Percentiles rank a stretch among this genome's conserved stretches.
phyloP scores from a whole-genome alignment of 116 monocot species.

The Trichopus zeylanicus region DNA sequence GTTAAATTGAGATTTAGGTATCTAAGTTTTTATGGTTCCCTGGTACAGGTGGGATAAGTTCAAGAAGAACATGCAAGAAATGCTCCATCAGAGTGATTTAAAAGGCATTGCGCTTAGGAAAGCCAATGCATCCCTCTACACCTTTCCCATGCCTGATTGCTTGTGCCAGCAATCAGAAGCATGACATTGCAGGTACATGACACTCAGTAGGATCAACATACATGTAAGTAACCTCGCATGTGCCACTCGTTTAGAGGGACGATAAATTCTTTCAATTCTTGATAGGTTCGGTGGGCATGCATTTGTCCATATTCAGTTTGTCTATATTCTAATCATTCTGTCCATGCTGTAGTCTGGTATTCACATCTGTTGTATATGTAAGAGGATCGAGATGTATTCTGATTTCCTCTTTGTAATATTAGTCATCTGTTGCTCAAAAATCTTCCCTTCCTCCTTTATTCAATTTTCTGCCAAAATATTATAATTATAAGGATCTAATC shows the following conservation, averaged over 20 bases:
- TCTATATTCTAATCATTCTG: not conserved
- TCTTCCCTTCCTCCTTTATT: too few species aligned
- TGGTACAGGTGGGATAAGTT: constrained; percentile 81
- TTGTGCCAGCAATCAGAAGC: constrained; percentile 59
- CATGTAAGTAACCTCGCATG: not conserved
- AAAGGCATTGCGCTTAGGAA: constrained; percentile 68
- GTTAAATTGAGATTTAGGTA: not conserved
- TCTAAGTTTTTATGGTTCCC: not conserved
- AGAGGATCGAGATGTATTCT: not conserved
- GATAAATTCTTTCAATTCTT: constrained; percentile 1
- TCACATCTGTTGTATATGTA: not conserved
- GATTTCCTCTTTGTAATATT: not conserved
- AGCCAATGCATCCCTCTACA: constrained; percentile 58
- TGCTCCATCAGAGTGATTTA: constrained; percentile 62
- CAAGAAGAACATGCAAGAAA: constrained; percentile 79
- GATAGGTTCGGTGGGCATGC: not conserved
- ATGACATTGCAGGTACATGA: not conserved
- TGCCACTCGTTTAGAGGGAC: not conserved
- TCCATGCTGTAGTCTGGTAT: not conserved
- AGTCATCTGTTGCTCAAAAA: not conserved
- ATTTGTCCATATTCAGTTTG: not conserved
- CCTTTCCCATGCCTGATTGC: constrained; percentile 90
- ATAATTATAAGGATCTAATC: too few species aligned
- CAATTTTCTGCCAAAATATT: too few species aligned
- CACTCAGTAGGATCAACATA: not conserved